phyloP scores from a whole-genome alignment of 2,329 filamentous ascomycete species.

The Blastomyces silverae region DNA sequence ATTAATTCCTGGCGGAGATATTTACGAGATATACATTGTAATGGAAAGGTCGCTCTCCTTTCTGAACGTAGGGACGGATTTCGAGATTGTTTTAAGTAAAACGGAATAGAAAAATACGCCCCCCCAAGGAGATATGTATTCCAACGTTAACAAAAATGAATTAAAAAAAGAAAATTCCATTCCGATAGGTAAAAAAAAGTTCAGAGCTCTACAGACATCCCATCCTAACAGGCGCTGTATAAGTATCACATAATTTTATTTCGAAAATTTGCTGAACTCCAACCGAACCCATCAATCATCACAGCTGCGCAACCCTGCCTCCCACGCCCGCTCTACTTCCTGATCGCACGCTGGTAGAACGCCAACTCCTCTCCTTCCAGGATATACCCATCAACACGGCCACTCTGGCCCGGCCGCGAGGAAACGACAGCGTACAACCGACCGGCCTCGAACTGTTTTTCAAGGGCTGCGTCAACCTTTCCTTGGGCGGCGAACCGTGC shows the following conservation, averaged over 20 bases:
- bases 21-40: background rate
- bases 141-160: conserved; percentile 7
- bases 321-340: conserved; percentile 66
- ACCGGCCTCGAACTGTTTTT: conserved; percentile 99
- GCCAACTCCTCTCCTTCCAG: conserved; percentile 98
- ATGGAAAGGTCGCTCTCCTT: background rate
- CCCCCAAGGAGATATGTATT: background rate
- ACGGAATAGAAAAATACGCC: background rate
- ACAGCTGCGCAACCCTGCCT: background rate
- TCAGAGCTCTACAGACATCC: conserved; percentile 38
- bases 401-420: conserved; percentile 92
- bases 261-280: conserved; percentile 36
- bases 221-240: conserved; percentile 22
- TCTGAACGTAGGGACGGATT: background rate
- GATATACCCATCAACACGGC: conserved; percentile 94
- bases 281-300: conserved; percentile 22
- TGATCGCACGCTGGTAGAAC: conserved; percentile 99
- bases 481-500: conserved; percentile 71
- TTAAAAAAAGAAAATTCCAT: conserved; percentile 25
- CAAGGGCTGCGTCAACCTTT: conserved; percentile 87
- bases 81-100: background rate
- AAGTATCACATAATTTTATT: conserved; percentile 28
- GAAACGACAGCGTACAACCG: conserved; percentile 91
- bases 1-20: background rate
- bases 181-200: conserved; percentile 34